Evolutionary conservation across 169 alveolate species (phyloP).

Genomic region (Plasmodium chabaudi): DNA sequence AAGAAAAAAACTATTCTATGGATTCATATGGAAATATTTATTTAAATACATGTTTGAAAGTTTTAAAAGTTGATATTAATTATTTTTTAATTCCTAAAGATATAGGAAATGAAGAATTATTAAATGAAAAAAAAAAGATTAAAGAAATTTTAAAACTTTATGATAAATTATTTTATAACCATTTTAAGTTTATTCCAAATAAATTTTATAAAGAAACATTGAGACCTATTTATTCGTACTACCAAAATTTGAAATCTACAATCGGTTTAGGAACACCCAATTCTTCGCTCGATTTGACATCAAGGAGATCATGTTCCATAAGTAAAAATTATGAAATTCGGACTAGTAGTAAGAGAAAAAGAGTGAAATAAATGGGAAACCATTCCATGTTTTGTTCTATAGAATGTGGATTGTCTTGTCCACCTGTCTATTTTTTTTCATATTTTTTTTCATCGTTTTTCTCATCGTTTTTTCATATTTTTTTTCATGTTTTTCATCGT

Average conservation of each 20-base stretch:
- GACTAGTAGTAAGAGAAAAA: constrained; percentile 27
- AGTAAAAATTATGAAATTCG: constrained; percentile 24
- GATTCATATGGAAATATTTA: constrained; percentile 70
- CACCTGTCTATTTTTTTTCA: too few species aligned
- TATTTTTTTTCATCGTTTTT: not conserved
- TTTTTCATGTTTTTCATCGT: not conserved
- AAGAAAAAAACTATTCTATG: constrained; percentile 61
- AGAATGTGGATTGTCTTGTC: too few species aligned
- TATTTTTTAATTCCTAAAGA: constrained; percentile 22
- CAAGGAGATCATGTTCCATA: constrained; percentile 17
- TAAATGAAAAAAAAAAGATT: constrained; percentile 68
- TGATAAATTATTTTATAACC: constrained; percentile 70
- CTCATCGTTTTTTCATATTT: constrained; percentile 4
- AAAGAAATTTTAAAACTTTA: constrained; percentile 76
- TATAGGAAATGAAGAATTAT: constrained; percentile 36
- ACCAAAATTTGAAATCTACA: constrained; percentile 59
- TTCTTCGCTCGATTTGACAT: constrained; percentile 18
- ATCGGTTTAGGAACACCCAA: constrained; percentile 15
- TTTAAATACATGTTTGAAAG: constrained; percentile 44
- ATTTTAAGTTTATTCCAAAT: constrained; percentile 74
- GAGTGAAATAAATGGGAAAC: not conserved
- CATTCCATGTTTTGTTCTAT: not conserved
- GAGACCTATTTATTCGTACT: constrained; percentile 74
- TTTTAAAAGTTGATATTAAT: constrained; percentile 30
- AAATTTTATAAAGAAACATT: constrained; percentile 72